Conservation (phyloP, 495 filamentous ascomycete genomes). For the Penicillium simplicissimum region DNA sequence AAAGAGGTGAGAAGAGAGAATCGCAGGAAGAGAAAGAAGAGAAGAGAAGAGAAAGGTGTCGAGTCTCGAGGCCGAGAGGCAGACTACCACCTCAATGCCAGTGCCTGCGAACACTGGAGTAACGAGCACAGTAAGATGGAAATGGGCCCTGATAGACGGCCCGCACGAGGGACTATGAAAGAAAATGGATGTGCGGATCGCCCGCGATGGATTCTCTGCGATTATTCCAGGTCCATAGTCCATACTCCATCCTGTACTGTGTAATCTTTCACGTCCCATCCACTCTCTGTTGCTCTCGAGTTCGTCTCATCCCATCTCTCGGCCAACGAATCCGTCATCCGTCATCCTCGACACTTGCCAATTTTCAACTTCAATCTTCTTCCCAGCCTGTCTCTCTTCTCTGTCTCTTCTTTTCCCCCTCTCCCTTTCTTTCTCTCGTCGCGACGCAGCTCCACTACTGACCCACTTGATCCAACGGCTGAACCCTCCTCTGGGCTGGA, state of each 20-base stretch:
- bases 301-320: neutral
- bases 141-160: neutral
- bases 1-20: neutral
- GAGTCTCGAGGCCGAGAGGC: slow-evolving; percentile 2
- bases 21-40: neutral
- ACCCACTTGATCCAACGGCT: slow-evolving; percentile 35
- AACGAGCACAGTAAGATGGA: neutral
- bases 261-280: too few relatives aligned
- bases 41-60: neutral
- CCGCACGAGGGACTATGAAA: neutral
- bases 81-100: neutral
- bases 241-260: too few relatives aligned
- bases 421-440: neutral
- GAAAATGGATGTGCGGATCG: slow-evolving; percentile 4
- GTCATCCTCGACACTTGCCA: neutral
- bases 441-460: slow-evolving; percentile 16
- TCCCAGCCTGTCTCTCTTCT: neutral
- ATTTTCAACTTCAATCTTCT: neutral
- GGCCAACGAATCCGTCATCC: neutral
- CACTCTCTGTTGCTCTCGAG: neutral
- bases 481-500: slow-evolving; percentile 23
- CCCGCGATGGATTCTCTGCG: neutral
- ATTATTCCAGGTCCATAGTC: too few relatives aligned
- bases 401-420: neutral
- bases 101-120: too few relatives aligned